phyloP scores from a whole-genome alignment of 2,329 filamentous ascomycete genomes.

The Colletotrichum incanum region DNA sequence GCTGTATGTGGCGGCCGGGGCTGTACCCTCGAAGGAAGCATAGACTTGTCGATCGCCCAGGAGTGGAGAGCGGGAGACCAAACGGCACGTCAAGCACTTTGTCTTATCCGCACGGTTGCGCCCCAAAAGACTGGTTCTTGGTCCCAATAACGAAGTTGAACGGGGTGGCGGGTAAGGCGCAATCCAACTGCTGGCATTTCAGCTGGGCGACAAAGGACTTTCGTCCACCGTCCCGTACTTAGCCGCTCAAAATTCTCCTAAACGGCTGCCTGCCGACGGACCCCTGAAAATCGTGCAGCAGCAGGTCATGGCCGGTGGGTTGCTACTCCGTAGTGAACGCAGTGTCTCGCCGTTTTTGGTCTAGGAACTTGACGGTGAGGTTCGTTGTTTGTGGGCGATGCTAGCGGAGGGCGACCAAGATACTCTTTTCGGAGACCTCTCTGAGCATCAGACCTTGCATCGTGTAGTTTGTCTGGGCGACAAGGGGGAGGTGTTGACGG shows the following conservation, averaged over 20 bases:
- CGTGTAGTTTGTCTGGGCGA: neutral
- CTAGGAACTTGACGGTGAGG: neutral
- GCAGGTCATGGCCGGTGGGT: neutral
- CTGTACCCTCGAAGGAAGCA: neutral
- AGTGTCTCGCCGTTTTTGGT: neutral
- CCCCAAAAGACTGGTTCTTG: slow-evolving; percentile 26
- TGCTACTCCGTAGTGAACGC: neutral
- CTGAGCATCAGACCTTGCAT: neutral
- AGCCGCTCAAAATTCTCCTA: slow-evolving; percentile 9
- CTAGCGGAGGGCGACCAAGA: neutral
- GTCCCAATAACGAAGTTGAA: slow-evolving; percentile 19
- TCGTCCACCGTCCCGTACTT: slow-evolving; percentile 3
- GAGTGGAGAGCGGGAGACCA: slow-evolving; percentile 26
- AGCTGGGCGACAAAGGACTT: neutral
- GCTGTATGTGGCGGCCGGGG: slow-evolving; percentile 1
- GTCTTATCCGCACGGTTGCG: slow-evolving; percentile 22
- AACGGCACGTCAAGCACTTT: slow-evolving; percentile 6
- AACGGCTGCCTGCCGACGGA: slow-evolving; percentile 14
- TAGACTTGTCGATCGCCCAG: slow-evolving; percentile 12
- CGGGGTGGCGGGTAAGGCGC: slow-evolving; percentile 28
- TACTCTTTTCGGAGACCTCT: neutral
- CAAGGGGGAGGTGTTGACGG: neutral
- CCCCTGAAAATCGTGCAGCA: neutral
- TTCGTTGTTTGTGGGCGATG: neutral
- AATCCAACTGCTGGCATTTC: neutral